Evolutionary conservation across 2,329 filamentous ascomycete genomes (phyloP), one percentile per base, ranked within the genome.

Genomic region (Pseudogymnoascus sp.): DNA sequence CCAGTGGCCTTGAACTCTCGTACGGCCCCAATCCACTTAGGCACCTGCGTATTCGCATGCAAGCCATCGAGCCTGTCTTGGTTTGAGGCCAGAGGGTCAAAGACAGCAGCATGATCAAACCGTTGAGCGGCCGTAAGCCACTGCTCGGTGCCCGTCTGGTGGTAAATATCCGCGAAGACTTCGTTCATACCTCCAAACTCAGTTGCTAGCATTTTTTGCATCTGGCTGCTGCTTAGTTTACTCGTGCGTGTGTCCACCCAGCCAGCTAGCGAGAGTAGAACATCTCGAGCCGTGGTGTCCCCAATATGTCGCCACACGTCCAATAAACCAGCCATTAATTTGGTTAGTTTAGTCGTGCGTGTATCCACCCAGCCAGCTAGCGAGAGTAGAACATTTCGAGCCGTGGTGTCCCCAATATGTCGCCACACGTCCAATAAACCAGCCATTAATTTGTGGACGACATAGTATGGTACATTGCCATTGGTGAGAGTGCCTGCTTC

Each of bases 171-270:
- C 0, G 80, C 74, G 5, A 83, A 66, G 3, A 81, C 73, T 23
- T 81, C 80, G 66, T 80, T 80, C 79, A 82, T 82, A 33, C 80
- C 80, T 7, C 80, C 80, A 41, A 79, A 81, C 66, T 82, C 80
- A 0, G 78, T 81, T 4, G 73, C 68, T 65, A 83, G 66, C 69
- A 82, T 73, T 2, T 62, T 67, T 61, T 83, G 80, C 79, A 82
- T 80, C 67, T 80, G 73, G 8, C 59, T 64, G 23, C 75, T 74
- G 65, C 70, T 77, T 12, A 82, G 67, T 39, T 73, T 72, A 12
- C 68, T 66, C 0, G 80, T 83, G 3, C 80, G 76, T 1, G 69
- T 64, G 49, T 82, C 78, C 1, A 82, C 80, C 80, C 80, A 82
- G 0, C 70, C 71, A 0, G 78, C 78, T 11, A 82, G 64, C 0